phyloP scores from a whole-genome alignment of 2,329 filamentous ascomycete genomes.

The Colletotrichum gloeosporioides region DNA sequence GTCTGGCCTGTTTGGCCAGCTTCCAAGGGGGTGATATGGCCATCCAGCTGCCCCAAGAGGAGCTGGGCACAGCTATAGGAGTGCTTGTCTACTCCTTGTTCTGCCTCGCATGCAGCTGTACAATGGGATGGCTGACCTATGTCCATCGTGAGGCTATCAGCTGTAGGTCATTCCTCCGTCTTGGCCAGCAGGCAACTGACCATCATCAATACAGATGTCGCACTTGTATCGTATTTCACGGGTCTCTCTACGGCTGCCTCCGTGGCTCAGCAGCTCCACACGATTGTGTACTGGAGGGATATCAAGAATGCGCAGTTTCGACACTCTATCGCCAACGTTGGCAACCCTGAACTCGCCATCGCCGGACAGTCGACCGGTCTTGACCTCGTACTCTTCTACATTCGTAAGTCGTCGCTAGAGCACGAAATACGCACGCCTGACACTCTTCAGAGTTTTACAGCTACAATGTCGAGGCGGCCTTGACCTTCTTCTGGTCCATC shows the following conservation, averaged over 20 bases:
- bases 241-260: slow-evolving; percentile 41
- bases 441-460: slow-evolving; percentile 48
- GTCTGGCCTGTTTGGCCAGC: slow-evolving; percentile 2
- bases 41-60: slow-evolving; percentile 38
- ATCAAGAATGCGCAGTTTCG: slow-evolving; percentile 44
- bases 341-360: slow-evolving; percentile 46
- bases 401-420: slow-evolving; percentile 40
- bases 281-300: slow-evolving; percentile 41
- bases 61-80: slow-evolving; percentile 34
- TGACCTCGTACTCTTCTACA: slow-evolving; percentile 51
- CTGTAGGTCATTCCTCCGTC: slow-evolving; percentile 35
- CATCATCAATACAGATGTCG: slow-evolving; percentile 38
- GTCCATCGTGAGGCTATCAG: slow-evolving; percentile 44
- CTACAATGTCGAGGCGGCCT: slow-evolving; percentile 54
- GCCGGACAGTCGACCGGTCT: slow-evolving; percentile 44
- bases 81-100: slow-evolving; percentile 41
- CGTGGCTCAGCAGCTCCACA: slow-evolving; percentile 48
- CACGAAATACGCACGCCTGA: background rate
- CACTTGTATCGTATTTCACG: slow-evolving; percentile 41
- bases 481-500: slow-evolving; percentile 50
- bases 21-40: slow-evolving; percentile 33
- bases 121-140: slow-evolving; percentile 43
- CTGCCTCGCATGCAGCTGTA: slow-evolving; percentile 34
- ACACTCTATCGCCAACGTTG: slow-evolving; percentile 36
- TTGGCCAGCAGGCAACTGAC: slow-evolving; percentile 2